Conservation (phyloP, 108 stramenopile species). For the Seminavis robusta region DNA sequence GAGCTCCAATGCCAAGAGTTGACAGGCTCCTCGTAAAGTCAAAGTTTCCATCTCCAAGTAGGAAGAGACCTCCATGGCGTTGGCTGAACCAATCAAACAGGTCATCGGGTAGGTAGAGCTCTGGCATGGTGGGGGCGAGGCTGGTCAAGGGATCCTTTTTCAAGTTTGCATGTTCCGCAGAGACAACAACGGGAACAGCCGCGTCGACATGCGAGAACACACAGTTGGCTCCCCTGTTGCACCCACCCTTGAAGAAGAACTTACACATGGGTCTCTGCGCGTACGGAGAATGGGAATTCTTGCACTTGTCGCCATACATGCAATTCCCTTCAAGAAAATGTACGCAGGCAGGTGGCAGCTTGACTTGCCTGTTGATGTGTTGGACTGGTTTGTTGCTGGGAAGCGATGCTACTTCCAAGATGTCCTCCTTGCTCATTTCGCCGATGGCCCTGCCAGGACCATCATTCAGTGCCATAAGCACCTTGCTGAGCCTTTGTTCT, state of each 20-base stretch:
- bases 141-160: not conserved
- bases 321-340: not conserved
- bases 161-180: not conserved
- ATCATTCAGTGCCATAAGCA: not conserved
- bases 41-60: not conserved
- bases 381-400: not conserved
- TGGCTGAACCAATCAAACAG: not conserved
- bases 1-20: not conserved
- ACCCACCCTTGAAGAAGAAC: not conserved
- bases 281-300: not conserved
- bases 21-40: not conserved
- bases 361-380: not conserved
- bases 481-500: not conserved
- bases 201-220: not conserved
- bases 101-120: not conserved
- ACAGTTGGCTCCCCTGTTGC: too few species aligned
- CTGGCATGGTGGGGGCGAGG: not conserved
- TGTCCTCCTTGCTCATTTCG: not conserved
- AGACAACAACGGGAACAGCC: not conserved
- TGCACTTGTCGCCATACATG: not conserved
- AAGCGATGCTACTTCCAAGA: not conserved
- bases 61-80: not conserved
- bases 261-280: not conserved
- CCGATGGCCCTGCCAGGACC: not conserved
- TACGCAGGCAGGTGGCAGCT: not conserved